Evolutionary conservation across 768 basidiomycete species (phyloP), one percentile per base, ranked within the genome.

Genomic region (Amanita jacksonii): DNA sequence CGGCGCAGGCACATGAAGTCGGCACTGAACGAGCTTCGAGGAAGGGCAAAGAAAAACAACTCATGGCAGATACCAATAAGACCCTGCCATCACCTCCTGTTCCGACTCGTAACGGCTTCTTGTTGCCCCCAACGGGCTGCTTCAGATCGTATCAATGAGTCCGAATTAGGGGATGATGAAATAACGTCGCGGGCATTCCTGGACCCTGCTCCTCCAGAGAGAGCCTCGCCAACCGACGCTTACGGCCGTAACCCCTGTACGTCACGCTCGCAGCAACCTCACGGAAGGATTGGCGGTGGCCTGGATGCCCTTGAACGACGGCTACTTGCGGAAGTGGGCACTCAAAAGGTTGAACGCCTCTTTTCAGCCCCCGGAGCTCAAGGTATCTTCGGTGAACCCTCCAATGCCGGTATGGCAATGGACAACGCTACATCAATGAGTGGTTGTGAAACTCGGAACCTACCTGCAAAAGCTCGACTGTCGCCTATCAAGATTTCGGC

Each of bases 271-370:
- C 43, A 50, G 39, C 28, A 51, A 47, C 43, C 36, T 52, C 45
- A 51, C 39, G 44, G 49, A 32, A 50, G 52, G 43, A 24, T 24
- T 19, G 4, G 46, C n/a, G 8, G 30, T 20, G 85, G 85, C 7
- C 62, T 89, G 3, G 85, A 89, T 50, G 85, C 79, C 3, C 62
- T 89, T 6, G 85, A 89, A 55, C 67, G 75, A 38, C 66, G 77
- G 41, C 62, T 89, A 3, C 60, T 82, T 1, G 77, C 75, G 0
- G 77, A 87, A 52, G 85, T 88, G 5, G 85, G 85, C 20, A 87
- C 85, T 15, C 69, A 78, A 39, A 74, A 73, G 54, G 45, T 64
- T 4, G 67, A 66, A 20, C 50, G 54, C 8, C 56, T 51, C 24
- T 58, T 63, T 28, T 51, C 55, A 41, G 49, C 52, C 16, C 58